Percentiles rank a stretch among this genome's conserved stretches.
phyloP scores from a whole-genome alignment of 495 filamentous ascomycete species.

The Neohortaea acidophila region DNA sequence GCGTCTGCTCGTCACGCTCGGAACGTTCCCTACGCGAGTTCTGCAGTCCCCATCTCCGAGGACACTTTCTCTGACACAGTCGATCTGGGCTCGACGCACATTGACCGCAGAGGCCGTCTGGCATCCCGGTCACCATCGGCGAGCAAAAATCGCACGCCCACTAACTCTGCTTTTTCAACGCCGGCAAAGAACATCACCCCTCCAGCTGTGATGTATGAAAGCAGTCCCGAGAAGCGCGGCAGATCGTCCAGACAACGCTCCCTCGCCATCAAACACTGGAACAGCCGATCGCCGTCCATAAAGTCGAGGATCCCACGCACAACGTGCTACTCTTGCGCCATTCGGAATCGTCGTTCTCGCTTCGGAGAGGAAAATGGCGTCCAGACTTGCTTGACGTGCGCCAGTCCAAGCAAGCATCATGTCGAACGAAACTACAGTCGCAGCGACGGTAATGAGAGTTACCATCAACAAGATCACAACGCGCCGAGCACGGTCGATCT shows the following conservation, averaged over 20 bases:
- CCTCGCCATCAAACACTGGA: background rate
- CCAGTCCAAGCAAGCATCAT: background rate
- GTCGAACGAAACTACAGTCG: background rate
- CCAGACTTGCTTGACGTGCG: background rate
- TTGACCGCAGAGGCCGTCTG: background rate
- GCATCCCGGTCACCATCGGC: background rate
- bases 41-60: too few relatives aligned
- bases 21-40: too few relatives aligned
- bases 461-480: background rate
- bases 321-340: too few relatives aligned
- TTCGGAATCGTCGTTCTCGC: too few relatives aligned
- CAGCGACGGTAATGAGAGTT: background rate
- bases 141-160: background rate
- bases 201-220: background rate
- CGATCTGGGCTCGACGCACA: conserved; percentile 2
- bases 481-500: background rate
- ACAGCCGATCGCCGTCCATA: background rate
- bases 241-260: background rate
- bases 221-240: background rate
- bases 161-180: too few relatives aligned
- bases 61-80: too few relatives aligned
- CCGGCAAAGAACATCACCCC: background rate
- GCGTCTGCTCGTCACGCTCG: too few relatives aligned
- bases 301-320: background rate
- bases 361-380: background rate